Percentiles rank a stretch among this genome's conserved stretches.
Evolutionary conservation across 1,284 basidiomycete species (phyloP).

Genomic region (Rhodotorula sp.): DNA sequence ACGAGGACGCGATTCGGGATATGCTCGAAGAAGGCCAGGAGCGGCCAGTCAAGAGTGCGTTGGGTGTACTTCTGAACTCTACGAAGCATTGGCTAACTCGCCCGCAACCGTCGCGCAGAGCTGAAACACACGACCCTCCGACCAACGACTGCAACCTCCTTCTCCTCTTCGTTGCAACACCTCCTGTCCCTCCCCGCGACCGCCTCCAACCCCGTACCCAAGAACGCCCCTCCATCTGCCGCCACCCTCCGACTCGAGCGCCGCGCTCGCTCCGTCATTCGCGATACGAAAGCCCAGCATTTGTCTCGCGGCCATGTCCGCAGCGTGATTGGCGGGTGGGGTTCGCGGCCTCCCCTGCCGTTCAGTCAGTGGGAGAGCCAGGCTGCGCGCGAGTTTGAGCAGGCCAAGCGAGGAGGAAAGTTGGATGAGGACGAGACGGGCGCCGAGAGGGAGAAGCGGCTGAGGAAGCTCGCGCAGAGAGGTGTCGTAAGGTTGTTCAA

Average conservation of each 20-base stretch:
- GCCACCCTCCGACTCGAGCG: slow-evolving; percentile 37
- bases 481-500: slow-evolving; percentile 48
- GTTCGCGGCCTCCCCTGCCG: slow-evolving; percentile 43
- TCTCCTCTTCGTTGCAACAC: slow-evolving; percentile 39
- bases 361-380: slow-evolving; percentile 44
- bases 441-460: slow-evolving; percentile 45
- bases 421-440: slow-evolving; percentile 31
- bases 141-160: slow-evolving; percentile 28
- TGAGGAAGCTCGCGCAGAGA: slow-evolving; percentile 45
- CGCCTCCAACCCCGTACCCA: slow-evolving; percentile 29
- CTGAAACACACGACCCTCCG: slow-evolving; percentile 39
- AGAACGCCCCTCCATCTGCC: slow-evolving; percentile 32
- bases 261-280: slow-evolving; percentile 37
- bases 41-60: slow-evolving; percentile 39
- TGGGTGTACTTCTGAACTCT: too few relatives aligned
- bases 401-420: slow-evolving; percentile 24
- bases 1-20: slow-evolving; percentile 35
- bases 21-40: slow-evolving; percentile 37
- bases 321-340: slow-evolving; percentile 47
- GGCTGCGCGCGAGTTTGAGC: slow-evolving; percentile 30
- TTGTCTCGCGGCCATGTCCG: slow-evolving; percentile 44
- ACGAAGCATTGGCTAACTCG: neutral
- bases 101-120: slow-evolving; percentile 10
- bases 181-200: slow-evolving; percentile 36
- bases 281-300: slow-evolving; percentile 42